Percentiles rank a stretch among this genome's conserved stretches.
phyloP scores from a whole-genome alignment of 2,329 filamentous ascomycete species.

The Colletotrichum spinosum region DNA sequence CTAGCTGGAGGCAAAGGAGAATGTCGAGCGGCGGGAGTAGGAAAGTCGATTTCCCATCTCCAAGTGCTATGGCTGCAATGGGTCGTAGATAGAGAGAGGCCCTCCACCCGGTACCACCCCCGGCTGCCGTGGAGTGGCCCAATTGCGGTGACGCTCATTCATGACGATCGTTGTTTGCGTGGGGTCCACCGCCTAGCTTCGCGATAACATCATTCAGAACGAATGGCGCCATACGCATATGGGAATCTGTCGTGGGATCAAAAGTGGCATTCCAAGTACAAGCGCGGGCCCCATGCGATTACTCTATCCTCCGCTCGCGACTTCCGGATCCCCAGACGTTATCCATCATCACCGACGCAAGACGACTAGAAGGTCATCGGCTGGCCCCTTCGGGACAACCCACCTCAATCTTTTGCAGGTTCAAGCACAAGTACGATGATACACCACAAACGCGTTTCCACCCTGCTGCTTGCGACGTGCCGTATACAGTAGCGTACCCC shows the following conservation, averaged over 20 bases:
- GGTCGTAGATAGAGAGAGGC: no score
- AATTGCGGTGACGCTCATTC: slow-evolving; percentile 15
- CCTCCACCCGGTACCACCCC: not conserved
- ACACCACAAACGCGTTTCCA: no score
- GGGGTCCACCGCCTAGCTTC: slow-evolving; percentile 23
- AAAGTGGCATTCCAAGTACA: no score
- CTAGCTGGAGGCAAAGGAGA: slow-evolving; percentile 2
- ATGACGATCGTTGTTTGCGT: slow-evolving; percentile 29
- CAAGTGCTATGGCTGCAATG: not conserved
- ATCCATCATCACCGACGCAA: slow-evolving; percentile 22
- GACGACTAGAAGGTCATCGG: slow-evolving; percentile 22
- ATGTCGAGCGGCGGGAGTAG: slow-evolving; percentile 15
- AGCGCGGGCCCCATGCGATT: no score
- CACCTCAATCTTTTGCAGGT: not conserved
- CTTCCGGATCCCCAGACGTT: not conserved
- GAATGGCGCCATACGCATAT: no score
- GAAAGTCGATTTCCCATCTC: slow-evolving; percentile 29
- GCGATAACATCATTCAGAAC: not conserved
- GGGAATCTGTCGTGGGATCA: no score
- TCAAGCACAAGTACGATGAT: no score
- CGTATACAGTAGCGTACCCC: not conserved
- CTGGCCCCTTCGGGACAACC: slow-evolving; percentile 28
- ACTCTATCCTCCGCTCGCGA: no score
- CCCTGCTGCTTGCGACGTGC: no score
- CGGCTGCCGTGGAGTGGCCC: slow-evolving; percentile 17